Conservation (phyloP, 495 filamentous ascomycete species). For the Bacidia gigantensis region DNA sequence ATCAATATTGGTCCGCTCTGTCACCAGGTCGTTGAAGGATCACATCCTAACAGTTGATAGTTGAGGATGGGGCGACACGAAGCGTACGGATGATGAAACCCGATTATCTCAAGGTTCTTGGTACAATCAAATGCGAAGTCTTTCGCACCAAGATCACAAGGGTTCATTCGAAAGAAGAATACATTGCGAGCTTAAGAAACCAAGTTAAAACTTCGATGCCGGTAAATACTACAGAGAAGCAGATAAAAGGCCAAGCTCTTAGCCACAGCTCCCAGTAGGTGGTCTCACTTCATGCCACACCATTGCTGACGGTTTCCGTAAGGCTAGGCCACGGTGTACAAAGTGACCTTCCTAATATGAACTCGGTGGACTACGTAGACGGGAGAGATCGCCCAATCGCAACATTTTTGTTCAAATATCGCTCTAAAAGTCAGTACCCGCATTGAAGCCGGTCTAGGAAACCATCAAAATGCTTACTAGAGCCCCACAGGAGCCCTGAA, state of each 20-base stretch:
- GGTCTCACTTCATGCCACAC: background rate
- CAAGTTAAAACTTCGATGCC: background rate
- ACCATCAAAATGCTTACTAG: background rate
- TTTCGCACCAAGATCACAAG: background rate
- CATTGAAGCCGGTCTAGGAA: background rate
- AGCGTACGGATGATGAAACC: background rate
- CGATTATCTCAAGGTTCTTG: background rate
- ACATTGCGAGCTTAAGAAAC: background rate
- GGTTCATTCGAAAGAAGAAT: background rate
- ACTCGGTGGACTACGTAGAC: background rate
- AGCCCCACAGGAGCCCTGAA: constrained; percentile 3
- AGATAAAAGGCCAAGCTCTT: background rate
- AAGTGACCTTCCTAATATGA: background rate
- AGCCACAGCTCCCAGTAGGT: background rate
- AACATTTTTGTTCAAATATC: constrained; percentile 6
- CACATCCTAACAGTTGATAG: background rate
- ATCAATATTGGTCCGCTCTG: background rate
- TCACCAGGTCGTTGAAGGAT: background rate
- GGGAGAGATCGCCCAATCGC: background rate
- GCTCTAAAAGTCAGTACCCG: constrained; percentile 5
- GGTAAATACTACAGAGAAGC: background rate
- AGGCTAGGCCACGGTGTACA: background rate
- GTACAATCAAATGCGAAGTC: background rate
- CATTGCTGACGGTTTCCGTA: background rate
- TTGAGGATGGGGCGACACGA: background rate